These are phyloP conservation scores for Neofusicoccum umdonicola DNA, from an alignment of 2,329 filamentous ascomycete genomes.

Conservation along the genomic window DNA sequence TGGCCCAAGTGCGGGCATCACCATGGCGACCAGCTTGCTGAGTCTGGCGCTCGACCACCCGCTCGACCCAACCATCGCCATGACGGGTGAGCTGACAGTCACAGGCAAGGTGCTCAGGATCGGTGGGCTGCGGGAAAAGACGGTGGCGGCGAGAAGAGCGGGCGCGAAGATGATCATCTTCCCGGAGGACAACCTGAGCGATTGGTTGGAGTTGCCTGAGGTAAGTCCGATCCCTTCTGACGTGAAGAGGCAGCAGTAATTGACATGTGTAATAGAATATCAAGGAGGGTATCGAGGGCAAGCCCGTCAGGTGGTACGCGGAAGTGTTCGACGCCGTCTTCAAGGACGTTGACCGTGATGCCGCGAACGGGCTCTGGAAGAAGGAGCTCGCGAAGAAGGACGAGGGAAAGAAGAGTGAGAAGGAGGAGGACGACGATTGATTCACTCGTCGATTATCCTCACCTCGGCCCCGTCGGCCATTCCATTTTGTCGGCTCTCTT, in stretches of 20 bases:
- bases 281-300: constrained; percentile 91
- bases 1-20: constrained; percentile 76
- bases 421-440: background rate
- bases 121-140: constrained; percentile 93
- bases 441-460: no score
- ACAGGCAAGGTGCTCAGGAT: constrained; percentile 96
- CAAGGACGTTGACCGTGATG: constrained; percentile 69
- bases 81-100: constrained; percentile 96
- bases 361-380: constrained; percentile 72
- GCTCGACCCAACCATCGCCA: constrained; percentile 83
- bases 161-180: constrained; percentile 94
- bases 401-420: constrained; percentile 18
- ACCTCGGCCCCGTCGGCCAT: background rate
- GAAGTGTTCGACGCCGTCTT: constrained; percentile 94
- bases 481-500: background rate
- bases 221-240: constrained; percentile 55
- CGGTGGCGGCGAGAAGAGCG: constrained; percentile 86
- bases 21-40: constrained; percentile 92
- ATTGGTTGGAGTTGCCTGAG: constrained; percentile 96
- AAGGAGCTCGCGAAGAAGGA: constrained; percentile 57
- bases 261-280: constrained; percentile 68
- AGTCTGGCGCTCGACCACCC: constrained; percentile 77
- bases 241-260: background rate
- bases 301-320: constrained; percentile 86
- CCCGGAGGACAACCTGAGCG: constrained; percentile 89